phyloP scores from a whole-genome alignment of 2,329 filamentous ascomycete species.

The Thyridium curvatum region DNA sequence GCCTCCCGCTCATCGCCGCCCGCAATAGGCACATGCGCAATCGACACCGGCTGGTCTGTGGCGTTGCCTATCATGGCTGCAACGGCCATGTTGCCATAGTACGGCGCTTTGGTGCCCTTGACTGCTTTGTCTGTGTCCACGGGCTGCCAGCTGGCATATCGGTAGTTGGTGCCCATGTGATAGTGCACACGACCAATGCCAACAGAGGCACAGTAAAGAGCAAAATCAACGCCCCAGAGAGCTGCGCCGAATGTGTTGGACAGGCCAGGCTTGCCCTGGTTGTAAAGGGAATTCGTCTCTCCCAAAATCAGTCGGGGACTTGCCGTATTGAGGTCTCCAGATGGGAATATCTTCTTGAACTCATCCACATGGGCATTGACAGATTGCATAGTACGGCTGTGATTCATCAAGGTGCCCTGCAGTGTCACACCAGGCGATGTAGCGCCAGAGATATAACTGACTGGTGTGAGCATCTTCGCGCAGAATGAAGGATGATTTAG shows the following conservation, averaged over 20 bases:
- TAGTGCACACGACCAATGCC: conserved; percentile 7
- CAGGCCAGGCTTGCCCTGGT: conserved; percentile 30
- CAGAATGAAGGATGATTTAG: neutral
- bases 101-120: conserved; percentile 11
- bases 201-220: conserved; percentile 5
- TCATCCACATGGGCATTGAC: conserved; percentile 18
- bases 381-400: conserved; percentile 24
- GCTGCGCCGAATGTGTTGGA: conserved; percentile 41
- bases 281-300: conserved; percentile 38
- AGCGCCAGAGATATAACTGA: conserved; percentile 20
- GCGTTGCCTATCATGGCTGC: conserved; percentile 11
- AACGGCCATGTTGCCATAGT: conserved; percentile 15
- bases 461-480: no score
- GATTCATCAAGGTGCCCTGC: conserved; percentile 27
- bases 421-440: conserved; percentile 28
- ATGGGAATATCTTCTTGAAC: conserved; percentile 17
- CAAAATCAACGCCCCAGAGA: conserved; percentile 40
- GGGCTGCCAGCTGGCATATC: conserved; percentile 14
- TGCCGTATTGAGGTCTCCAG: conserved; percentile 24
- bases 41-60: neutral
- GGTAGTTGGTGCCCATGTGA: conserved; percentile 14
- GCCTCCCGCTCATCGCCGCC: conserved; percentile 5
- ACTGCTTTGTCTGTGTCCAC: neutral
- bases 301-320: conserved; percentile 35
- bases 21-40: neutral